Base-by-base conservation (phyloP, 495 filamentous ascomycete species). In the Amphirosellinia nigrospora region DNA sequence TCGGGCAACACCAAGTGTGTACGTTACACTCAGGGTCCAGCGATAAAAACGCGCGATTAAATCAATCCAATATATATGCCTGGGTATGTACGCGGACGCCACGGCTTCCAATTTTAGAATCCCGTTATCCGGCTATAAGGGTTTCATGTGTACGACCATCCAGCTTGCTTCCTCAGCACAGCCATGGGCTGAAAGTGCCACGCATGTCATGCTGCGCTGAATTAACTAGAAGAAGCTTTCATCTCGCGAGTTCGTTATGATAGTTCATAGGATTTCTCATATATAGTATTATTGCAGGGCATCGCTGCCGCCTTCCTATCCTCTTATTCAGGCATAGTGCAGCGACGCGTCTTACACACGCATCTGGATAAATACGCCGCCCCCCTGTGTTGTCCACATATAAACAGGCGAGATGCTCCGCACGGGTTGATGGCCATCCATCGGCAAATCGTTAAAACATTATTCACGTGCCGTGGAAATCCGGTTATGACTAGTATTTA, bases 101-200 rank as follows among this genome's bases (percentile, higher is more conserved):
- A 53, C 13, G 13, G 26, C 11, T 28, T 32, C 39, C 11, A 45
- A 45, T 30, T 28, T 13, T n/a, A 36, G 6, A 9, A 8, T 15
- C 6, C 30, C 30, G 19, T 36, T 48, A 50, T 50, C 61, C 61
- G 61, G 61, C 61, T 64, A 64, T 64, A 64, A 32, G n/a, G 61
- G 41, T 23, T n/a, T 43, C 28, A 50, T 19, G 28, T 26, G 9
- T 16, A 26, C 23, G 36, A 15, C 9, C 30, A 36, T 19, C 19
- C 38, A 16, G 19, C 30, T 58, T 13, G 55, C 23, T 48, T 28
- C 5, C 50, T 30, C 26, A 53, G 23, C 21, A 26, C 21, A 11
- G 10, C 4, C 19, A n/a, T 38, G 38, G 56, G n/a, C 56, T 59
- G 9, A 15, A 15, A 60, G 36, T 21, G 9, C 8, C 39, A 36